phyloP scores from a whole-genome alignment of 805 yeast species.

The Metschnikowia santaceciliae region DNA sequence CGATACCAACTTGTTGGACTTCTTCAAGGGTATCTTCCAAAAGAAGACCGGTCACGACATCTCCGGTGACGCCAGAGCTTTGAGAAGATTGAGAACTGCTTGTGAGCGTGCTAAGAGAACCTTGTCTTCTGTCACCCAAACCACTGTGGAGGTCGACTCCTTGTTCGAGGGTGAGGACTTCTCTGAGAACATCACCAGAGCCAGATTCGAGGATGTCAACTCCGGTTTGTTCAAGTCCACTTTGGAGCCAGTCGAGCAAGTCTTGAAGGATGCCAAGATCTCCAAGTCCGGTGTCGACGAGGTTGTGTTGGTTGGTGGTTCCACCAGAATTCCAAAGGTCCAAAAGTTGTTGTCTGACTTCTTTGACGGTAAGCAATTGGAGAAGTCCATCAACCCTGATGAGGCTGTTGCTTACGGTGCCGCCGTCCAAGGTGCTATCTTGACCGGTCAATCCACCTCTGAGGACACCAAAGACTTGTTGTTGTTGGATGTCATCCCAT shows the following conservation, averaged over 20 bases:
- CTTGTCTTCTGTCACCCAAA: slow-evolving; percentile 89
- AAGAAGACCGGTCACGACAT: slow-evolving; percentile 45
- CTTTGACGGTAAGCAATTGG: slow-evolving; percentile 93
- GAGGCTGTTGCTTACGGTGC: slow-evolving; percentile 99
- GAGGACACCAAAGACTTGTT: slow-evolving; percentile 49
- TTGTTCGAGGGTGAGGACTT: slow-evolving; percentile 93
- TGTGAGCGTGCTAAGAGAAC: slow-evolving; percentile 98
- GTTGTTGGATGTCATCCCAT: slow-evolving; percentile 49
- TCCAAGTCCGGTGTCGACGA: slow-evolving; percentile 86
- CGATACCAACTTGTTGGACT: slow-evolving; percentile 48
- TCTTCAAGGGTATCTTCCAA: slow-evolving; percentile 45
- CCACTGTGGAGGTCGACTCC: slow-evolving; percentile 94
- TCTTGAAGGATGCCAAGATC: slow-evolving; percentile 87
- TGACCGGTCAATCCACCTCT: slow-evolving; percentile 47
- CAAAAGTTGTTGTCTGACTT: slow-evolving; percentile 86
- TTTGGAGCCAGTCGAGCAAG: slow-evolving; percentile 93
- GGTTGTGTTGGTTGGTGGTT: slow-evolving; percentile 97
- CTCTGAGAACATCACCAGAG: slow-evolving; percentile 92
- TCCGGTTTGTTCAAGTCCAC: slow-evolving; percentile 91
- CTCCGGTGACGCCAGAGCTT: slow-evolving; percentile 46
- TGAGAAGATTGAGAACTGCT: slow-evolving; percentile 86
- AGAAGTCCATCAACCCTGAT: slow-evolving; percentile 97
- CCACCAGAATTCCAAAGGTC: slow-evolving; percentile 98
- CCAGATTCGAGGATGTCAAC: slow-evolving; percentile 96
- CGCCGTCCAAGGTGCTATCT: slow-evolving; percentile 90